Evolutionary conservation across 2,329 filamentous ascomycete genomes (phyloP).

Genomic region (Zymoseptoria tritici): DNA sequence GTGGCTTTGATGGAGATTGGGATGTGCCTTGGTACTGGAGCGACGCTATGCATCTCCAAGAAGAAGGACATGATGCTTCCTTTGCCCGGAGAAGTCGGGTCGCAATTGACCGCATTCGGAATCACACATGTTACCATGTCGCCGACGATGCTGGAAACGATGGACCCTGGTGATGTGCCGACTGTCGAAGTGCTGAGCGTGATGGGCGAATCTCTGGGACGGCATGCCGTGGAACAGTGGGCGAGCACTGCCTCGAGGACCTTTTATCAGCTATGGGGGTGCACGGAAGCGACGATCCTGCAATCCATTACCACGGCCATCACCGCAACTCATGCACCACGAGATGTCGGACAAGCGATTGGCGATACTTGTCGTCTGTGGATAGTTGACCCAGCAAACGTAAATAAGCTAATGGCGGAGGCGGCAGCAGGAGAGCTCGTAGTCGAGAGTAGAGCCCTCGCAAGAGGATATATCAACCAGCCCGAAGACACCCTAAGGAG

Average conservation of each 20-base stretch:
- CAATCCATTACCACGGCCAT: conserved; percentile 1
- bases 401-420: not conserved
- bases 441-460: conserved; percentile 1
- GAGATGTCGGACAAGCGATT: not conserved
- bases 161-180: not conserved
- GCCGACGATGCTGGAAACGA: conserved; percentile 1
- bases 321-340: not conserved
- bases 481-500: not conserved
- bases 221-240: not conserved
- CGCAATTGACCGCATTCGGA: not conserved
- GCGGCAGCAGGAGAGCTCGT: not conserved
- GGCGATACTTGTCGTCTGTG: not conserved
- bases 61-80: not conserved
- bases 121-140: conserved; percentile 1
- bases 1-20: conserved; percentile 4
- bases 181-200: not conserved
- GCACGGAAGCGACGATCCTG: conserved; percentile 1
- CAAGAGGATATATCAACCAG: not conserved
- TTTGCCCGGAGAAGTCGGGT: not conserved
- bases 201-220: not conserved
- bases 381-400: not conserved
- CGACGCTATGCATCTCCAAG: not conserved
- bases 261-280: conserved; percentile 1
- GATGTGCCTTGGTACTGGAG: not conserved
- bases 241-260: not conserved